Base-by-base conservation (phyloP, 352 stramenopile species). In the Globisporangium nunn region DNA sequence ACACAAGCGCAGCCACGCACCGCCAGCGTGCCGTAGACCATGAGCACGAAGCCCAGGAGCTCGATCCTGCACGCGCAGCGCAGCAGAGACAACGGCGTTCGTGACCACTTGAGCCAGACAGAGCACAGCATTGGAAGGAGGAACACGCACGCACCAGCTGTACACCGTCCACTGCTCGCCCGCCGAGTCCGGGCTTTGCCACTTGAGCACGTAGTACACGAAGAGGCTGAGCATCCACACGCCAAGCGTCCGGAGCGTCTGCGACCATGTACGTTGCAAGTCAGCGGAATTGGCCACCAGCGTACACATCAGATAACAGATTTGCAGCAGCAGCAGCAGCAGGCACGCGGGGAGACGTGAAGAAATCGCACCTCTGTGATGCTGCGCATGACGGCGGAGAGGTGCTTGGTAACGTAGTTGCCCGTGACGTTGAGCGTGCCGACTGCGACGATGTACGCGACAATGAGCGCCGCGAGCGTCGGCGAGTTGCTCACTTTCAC, bases 331-430 rank as follows among this genome's bases (percentile, higher is more conserved):
- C 23, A 23, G 23, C 23, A 23, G 23, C 23, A 23, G 23, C 23
- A 23, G 23, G 23, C 23, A 23, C 23, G 23, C 23, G 23, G 23
- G 23, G 23, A 23, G 23, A 23, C 23, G 23, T 23, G 23, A 23
- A 23, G 23, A 23, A 23, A 23, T 23, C 35, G 28, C 29, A 91
- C 81, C 76, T 91, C 83, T 44, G 72, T 62, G 52, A 93, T 93
- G 62, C 77, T 88, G 45, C 83, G 81, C 71, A 93, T 88, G 65
- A 91, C 79, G 1, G 81, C 77, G 31, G 79, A 90, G 14, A 93
- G 67, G 58, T 93, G 82, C 70, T 93, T 93, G 47, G 83, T 93
- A 11, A 93, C 83, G 66, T 91, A 91, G 59, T 89, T 93, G 37
- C 66, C 83, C 4, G 80, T 87, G 31, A 90, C 82, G 48, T 93